These are phyloP conservation scores for Gonium pectorale DNA, from an alignment of 139 green algal species.

Conservation along the genomic window DNA sequence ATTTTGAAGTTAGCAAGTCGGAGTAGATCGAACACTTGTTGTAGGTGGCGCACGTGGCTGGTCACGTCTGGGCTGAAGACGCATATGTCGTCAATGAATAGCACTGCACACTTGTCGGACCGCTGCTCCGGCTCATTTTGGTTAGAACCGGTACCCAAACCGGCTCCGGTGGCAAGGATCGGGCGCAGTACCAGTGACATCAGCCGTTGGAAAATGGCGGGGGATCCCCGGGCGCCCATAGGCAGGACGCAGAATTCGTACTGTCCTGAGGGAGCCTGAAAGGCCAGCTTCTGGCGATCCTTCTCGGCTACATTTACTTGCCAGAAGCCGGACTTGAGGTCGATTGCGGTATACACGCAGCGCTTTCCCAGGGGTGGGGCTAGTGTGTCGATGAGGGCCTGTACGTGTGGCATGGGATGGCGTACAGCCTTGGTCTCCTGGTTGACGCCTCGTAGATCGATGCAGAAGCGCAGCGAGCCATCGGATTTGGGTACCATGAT, in stretches of 20 bases:
- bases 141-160: neutral
- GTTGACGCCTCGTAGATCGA: neutral
- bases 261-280: no score
- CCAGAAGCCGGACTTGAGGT: no score
- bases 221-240: neutral
- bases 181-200: no score
- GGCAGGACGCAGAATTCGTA: constrained; percentile 8
- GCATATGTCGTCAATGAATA: constrained; percentile 50
- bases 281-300: neutral
- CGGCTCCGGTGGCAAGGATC: no score
- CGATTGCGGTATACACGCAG: no score
- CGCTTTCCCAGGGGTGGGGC: neutral
- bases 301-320: neutral
- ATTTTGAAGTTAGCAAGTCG: constrained; percentile 24
- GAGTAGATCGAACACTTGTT: no score
- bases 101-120: neutral
- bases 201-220: neutral
- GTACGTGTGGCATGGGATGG: neutral
- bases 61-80: constrained; percentile 11
- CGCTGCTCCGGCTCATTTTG: neutral
- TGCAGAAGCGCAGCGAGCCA: neutral
- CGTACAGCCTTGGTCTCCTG: no score
- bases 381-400: neutral
- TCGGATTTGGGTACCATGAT: neutral
- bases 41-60: constrained; percentile 33